phyloP scores from a whole-genome alignment of 2,329 filamentous ascomycete genomes.

The Exophiala spinifera region DNA sequence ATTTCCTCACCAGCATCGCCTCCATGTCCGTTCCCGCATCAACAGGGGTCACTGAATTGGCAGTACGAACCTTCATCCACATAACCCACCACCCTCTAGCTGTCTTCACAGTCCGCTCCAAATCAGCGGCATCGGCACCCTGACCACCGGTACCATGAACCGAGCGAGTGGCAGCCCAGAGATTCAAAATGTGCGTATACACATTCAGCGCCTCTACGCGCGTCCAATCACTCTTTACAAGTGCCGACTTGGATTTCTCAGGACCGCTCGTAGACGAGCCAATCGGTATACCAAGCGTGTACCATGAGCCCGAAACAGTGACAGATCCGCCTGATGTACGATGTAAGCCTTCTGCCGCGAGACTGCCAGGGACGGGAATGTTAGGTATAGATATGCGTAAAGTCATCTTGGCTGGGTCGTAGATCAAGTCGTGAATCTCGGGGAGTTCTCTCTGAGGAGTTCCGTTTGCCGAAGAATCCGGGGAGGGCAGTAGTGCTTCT shows the following conservation, averaged over 20 bases:
- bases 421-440: slow-evolving; percentile 58
- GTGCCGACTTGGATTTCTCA: background rate
- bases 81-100: slow-evolving; percentile 65
- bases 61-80: slow-evolving; percentile 50
- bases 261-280: slow-evolving; percentile 18
- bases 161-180: slow-evolving; percentile 50
- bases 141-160: background rate
- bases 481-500: slow-evolving; percentile 11
- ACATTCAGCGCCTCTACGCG: slow-evolving; percentile 61
- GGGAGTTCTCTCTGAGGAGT: background rate
- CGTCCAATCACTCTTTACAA: slow-evolving; percentile 22
- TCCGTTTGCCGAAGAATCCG: background rate
- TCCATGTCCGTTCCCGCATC: slow-evolving; percentile 32
- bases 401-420: slow-evolving; percentile 57
- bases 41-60: slow-evolving; percentile 8
- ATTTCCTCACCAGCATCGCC: slow-evolving; percentile 47
- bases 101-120: slow-evolving; percentile 62
- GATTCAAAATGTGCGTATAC: slow-evolving; percentile 58
- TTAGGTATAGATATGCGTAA: slow-evolving; percentile 62
- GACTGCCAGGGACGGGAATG: slow-evolving; percentile 53
- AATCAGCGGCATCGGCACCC: slow-evolving; percentile 42
- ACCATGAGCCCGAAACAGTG: slow-evolving; percentile 28
- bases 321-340: slow-evolving; percentile 10
- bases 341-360: slow-evolving; percentile 27
- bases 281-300: slow-evolving; percentile 28